Base-by-base conservation (phyloP, 2,329 filamentous ascomycete species). In the Coleophoma cylindrospora region DNA sequence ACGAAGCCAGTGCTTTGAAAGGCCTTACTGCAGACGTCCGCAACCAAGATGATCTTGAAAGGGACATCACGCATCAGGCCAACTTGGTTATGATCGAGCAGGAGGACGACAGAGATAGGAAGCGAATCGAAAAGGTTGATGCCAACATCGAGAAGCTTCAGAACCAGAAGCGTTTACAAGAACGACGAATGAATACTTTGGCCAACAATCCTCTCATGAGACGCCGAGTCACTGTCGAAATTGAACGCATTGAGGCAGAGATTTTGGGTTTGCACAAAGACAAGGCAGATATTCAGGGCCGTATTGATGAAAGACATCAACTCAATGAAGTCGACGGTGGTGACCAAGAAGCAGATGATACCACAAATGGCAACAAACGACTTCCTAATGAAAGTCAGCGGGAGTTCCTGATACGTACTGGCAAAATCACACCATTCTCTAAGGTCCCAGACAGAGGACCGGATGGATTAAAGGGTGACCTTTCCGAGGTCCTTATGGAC, bases 391-490 rank as follows among this genome's bases (percentile, higher is more conserved):
- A 97, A 71, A 90, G 81, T 21, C 84, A 89, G 53, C 82, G 91
- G 46, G 91, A 96, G 43, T 99, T 88, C 65, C 79, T 99, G 43
- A 94, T 99, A 45, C 84, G 94, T 27, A 99, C 92, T 0, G 94
- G 94, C 54, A 97, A 97, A 70, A 97, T 99, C 58, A 99, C 94
- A 0, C 94, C 94, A 0, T 99, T 99, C 63, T 88, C 91, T 8
- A 54, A 51, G 40, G 80, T 95, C 59, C 83, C 83, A 22, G 77
- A 81, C 13, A 72, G 83, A 2, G 75, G 62, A 21, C 63, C 75
- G 3, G 74, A 80, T 27, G 81, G 79, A 3, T 75, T 83, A 3
- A 76, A 84, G 41, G 86, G 86, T 2, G 85, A 84, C 52, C 73
- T 96, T 14, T 86, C 87, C 11, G 84, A 91, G 61, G 86, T 85